Conservation (phyloP, 345 rosid genomes). For the Geranium brycei region DNA sequence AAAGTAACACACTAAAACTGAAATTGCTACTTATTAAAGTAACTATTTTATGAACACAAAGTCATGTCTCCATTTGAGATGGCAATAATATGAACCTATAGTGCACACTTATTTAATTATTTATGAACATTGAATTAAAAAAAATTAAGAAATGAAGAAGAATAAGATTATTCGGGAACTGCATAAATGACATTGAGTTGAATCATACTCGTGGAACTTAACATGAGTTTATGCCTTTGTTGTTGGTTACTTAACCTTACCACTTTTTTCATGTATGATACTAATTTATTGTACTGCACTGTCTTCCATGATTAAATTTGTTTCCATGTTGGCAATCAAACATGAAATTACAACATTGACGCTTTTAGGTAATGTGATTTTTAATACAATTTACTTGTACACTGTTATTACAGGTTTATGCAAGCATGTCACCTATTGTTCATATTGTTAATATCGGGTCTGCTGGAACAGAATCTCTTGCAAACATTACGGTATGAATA, state of each 20-base stretch:
- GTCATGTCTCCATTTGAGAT: too few species aligned
- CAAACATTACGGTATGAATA: conserved; percentile 43
- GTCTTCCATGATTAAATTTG: too few species aligned
- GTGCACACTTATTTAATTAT: too few species aligned
- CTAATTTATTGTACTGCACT: neutral
- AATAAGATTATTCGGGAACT: neutral
- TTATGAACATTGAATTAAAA: too few species aligned
- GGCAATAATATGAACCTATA: too few species aligned
- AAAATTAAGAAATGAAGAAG: too few species aligned
- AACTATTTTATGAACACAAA: too few species aligned
- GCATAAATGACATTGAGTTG: neutral
- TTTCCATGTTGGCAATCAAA: too few species aligned
- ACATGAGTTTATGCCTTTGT: neutral
- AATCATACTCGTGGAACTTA: neutral
- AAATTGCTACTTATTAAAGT: neutral
- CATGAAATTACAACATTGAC: too few species aligned
- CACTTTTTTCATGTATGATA: neutral
- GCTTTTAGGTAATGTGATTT: too few species aligned
- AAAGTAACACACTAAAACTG: neutral
- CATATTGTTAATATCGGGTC: conserved; percentile 49
- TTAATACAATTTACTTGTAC: conserved; percentile 2
- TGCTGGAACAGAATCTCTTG: conserved; percentile 36
- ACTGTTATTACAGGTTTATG: conserved; percentile 43
- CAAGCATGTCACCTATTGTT: conserved; percentile 45
- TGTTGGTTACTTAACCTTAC: neutral